Base-by-base conservation (phyloP, 805 yeast genomes). In the Zygoascus bituminiphila region DNA sequence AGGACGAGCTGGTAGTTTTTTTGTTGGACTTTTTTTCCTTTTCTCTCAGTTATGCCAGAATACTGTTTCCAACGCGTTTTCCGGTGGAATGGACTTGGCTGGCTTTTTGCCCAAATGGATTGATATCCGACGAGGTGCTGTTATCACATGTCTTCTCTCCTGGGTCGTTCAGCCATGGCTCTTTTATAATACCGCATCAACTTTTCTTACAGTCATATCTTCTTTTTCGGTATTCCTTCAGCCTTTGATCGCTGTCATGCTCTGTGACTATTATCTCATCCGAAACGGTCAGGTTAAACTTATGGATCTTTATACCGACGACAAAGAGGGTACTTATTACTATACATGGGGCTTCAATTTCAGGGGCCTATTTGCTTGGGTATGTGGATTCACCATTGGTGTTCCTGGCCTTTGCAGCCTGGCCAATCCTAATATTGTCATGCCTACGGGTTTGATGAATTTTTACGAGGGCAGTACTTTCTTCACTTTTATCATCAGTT, bases 21-120 rank as follows among this genome's bases (percentile, higher is more conserved):
- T 72, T 52, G 59, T 64, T 9, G 62, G 71, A 0, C 51, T 65
- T 17, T 19, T 31, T 19, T 38, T 51, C 17, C 31, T 45, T 12
- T 14, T 44, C 22, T 47, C 51, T 20, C 47, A 40, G 20, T 36
- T 45, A 14, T 41, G 45, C 29, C 25, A 42, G 15, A 51, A 45
- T 26, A 22, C 46, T 19, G 39, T 71, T 38, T 73, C 62, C 31
- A 71, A 71, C 50, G 70, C 72, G 23, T 63, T 69, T 36, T 64
- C 75, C 41, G 75, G 76, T 9, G 79, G 78, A n/a, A 76, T 74
- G 67, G 79, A 75, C 52, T 54, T 76, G 43, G 70, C 75, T 19
- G 77, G 74, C 45, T 53, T 75, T 48, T 62, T 68, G 33, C 78
- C 78, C 6, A 60, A 62, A 46, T 70, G 63, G 49, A 57, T 74